A percentile compares a stretch with the other conserved stretches of the same genome.
phyloP scores from a whole-genome alignment of 805 yeast species.

The Starmerella apicola region DNA sequence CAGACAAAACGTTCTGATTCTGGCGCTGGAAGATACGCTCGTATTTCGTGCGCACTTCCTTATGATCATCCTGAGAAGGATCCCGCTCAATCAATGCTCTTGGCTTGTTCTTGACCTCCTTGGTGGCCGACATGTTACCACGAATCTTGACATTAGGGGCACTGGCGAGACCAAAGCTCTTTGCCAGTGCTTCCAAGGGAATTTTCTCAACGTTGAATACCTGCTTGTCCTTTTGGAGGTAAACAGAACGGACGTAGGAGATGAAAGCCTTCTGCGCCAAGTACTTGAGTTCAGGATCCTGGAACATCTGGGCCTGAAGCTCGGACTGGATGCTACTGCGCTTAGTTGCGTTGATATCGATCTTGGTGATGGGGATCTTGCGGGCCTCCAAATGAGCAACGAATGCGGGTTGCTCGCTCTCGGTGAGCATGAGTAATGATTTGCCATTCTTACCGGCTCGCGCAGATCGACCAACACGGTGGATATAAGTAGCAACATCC shows the following conservation, averaged over 20 bases:
- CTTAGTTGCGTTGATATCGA: slow-evolving; percentile 64
- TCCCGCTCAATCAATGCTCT: slow-evolving; percentile 45
- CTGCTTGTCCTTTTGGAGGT: slow-evolving; percentile 75
- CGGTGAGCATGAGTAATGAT: slow-evolving; percentile 70
- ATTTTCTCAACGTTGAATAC: slow-evolving; percentile 66
- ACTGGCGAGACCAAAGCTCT: slow-evolving; percentile 84
- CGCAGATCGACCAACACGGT: slow-evolving; percentile 83
- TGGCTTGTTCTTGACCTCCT: slow-evolving; percentile 52
- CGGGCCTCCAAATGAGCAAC: slow-evolving; percentile 46
- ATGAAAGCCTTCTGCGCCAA: slow-evolving; percentile 93
- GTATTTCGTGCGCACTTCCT: slow-evolving; percentile 66
- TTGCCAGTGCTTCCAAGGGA: slow-evolving; percentile 75
- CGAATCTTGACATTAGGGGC: slow-evolving; percentile 82
- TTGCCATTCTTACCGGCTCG: slow-evolving; percentile 76
- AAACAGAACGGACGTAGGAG: slow-evolving; percentile 75
- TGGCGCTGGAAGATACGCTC: slow-evolving; percentile 93
- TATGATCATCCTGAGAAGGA: slow-evolving; percentile 29
- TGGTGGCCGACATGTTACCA: slow-evolving; percentile 23
- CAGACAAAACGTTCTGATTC: slow-evolving; percentile 83
- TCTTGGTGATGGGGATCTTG: slow-evolving; percentile 55
- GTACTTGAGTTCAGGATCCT: slow-evolving; percentile 83
- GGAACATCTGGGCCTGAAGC: slow-evolving; percentile 79
- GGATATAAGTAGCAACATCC: slow-evolving; percentile 78
- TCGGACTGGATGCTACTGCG: slow-evolving; percentile 67
- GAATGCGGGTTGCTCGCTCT: slow-evolving; percentile 64